Evolutionary conservation across 371 early-diverging fungal species (phyloP).

Genomic region (Globomyces sp.): DNA sequence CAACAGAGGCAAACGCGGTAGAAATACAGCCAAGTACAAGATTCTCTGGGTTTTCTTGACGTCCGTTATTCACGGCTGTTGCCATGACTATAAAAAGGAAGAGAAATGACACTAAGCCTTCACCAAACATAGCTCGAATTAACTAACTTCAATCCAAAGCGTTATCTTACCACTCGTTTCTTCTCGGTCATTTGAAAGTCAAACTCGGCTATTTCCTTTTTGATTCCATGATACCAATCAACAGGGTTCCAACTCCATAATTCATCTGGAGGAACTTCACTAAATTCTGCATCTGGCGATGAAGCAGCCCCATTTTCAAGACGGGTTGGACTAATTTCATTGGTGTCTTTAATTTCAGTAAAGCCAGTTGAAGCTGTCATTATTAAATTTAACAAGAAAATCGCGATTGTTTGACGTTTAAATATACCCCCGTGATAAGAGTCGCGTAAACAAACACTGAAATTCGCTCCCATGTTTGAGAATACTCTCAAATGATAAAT

Average conservation of each 20-base stretch:
- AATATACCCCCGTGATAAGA: too few relatives aligned
- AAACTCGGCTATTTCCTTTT: conserved; percentile 42
- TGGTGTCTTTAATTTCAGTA: conserved; percentile 15
- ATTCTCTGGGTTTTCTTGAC: conserved; percentile 46
- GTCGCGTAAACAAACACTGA: too few relatives aligned
- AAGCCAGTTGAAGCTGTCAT: conserved; percentile 8
- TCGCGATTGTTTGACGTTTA: neutral
- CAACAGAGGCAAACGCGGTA: conserved; percentile 58
- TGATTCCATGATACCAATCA: conserved; percentile 46
- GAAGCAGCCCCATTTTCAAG: conserved; percentile 8
- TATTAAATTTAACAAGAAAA: neutral
- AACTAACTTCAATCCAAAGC: conserved; percentile 33
- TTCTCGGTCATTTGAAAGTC: conserved; percentile 46
- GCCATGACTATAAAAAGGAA: conserved; percentile 56
- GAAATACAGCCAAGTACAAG: conserved; percentile 54
- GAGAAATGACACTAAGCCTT: conserved; percentile 53
- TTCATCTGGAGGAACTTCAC: conserved; percentile 36
- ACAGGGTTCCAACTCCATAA: conserved; percentile 48
- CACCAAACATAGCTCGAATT: conserved; percentile 52
- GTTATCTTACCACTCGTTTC: conserved; percentile 44
- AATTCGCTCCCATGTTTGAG: too few relatives aligned
- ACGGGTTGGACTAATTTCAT: neutral
- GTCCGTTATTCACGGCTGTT: conserved; percentile 50
- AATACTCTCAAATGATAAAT: too few relatives aligned
- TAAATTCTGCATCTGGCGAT: conserved; percentile 24